Conservation (phyloP, 1,284 basidiomycete genomes). For the Austroboletus niveus region DNA sequence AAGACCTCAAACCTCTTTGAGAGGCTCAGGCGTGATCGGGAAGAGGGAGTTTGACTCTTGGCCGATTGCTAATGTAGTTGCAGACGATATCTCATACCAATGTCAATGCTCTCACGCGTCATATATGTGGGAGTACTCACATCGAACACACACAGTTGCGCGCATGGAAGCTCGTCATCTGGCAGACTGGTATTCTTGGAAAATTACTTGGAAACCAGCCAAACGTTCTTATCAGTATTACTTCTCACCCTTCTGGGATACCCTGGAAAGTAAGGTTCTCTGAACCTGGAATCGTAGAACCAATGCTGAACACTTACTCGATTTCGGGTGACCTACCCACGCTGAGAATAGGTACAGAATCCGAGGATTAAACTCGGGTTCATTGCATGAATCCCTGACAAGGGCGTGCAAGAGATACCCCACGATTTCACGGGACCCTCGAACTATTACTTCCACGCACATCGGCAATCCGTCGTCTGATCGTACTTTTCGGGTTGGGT, state of each 20-base stretch:
- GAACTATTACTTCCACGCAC: not conserved
- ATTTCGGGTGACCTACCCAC: slow-evolving; percentile 9
- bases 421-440: slow-evolving; percentile 6
- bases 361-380: slow-evolving; percentile 22
- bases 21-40: not conserved
- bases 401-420: slow-evolving; percentile 1
- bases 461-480: not conserved
- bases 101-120: slow-evolving; percentile 8
- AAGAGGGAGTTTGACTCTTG: not conserved
- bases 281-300: slow-evolving; percentile 3
- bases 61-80: not conserved
- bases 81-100: not conserved
- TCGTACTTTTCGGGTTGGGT: not conserved
- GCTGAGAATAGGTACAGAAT: slow-evolving; percentile 8
- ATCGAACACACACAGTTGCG: not conserved
- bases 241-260: slow-evolving; percentile 11
- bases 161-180: slow-evolving; percentile 6
- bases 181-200: not conserved
- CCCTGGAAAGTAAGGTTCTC: not conserved
- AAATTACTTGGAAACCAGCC: slow-evolving; percentile 1
- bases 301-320: slow-evolving; percentile 3
- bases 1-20: not conserved
- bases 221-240: not conserved
- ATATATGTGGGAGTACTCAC: slow-evolving; percentile 3
- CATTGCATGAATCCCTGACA: slow-evolving; percentile 2